Conservation (phyloP, 768 basidiomycete genomes). For the Podaxis pistillaris region DNA sequence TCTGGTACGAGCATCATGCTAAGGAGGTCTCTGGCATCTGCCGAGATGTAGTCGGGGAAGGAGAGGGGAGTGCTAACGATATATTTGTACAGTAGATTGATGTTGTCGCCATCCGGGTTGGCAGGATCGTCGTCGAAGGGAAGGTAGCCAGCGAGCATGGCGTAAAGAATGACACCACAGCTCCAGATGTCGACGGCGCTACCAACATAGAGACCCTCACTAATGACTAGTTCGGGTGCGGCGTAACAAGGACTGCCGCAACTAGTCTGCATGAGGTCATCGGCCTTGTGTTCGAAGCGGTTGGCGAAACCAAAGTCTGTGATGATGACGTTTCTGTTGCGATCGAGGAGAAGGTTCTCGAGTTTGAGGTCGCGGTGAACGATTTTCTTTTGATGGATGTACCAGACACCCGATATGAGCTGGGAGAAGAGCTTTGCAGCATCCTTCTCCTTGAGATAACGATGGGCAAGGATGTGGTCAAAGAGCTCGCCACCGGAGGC, state of each 20-base stretch:
- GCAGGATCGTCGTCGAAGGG: slow-evolving; percentile 99
- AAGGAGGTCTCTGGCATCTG: slow-evolving; percentile 80
- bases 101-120: slow-evolving; percentile 99
- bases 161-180: slow-evolving; percentile 94
- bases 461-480: slow-evolving; percentile 97
- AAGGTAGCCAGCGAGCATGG: slow-evolving; percentile 96
- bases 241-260: slow-evolving; percentile 99
- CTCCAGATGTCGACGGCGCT: slow-evolving; percentile 98
- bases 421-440: slow-evolving; percentile 96
- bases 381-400: slow-evolving; percentile 98
- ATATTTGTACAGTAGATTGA: slow-evolving; percentile 97
- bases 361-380: slow-evolving; percentile 99
- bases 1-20: slow-evolving; percentile 94
- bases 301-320: slow-evolving; percentile 99
- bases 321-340: slow-evolving; percentile 97
- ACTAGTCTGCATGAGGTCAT: slow-evolving; percentile 98
- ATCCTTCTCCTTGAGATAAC: slow-evolving; percentile 91
- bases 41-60: slow-evolving; percentile 94
- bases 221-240: slow-evolving; percentile 96
- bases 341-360: slow-evolving; percentile 95
- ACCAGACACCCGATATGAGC: slow-evolving; percentile 97
- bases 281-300: slow-evolving; percentile 86
- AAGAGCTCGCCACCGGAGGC: slow-evolving; percentile 98
- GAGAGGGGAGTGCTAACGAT: slow-evolving; percentile 96
- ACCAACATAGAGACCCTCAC: slow-evolving; percentile 95